Percentiles rank a stretch among this genome's conserved stretches.
Conservation (phyloP, 1,139 yeast genomes). For the Eremothecium sinecaudum region DNA sequence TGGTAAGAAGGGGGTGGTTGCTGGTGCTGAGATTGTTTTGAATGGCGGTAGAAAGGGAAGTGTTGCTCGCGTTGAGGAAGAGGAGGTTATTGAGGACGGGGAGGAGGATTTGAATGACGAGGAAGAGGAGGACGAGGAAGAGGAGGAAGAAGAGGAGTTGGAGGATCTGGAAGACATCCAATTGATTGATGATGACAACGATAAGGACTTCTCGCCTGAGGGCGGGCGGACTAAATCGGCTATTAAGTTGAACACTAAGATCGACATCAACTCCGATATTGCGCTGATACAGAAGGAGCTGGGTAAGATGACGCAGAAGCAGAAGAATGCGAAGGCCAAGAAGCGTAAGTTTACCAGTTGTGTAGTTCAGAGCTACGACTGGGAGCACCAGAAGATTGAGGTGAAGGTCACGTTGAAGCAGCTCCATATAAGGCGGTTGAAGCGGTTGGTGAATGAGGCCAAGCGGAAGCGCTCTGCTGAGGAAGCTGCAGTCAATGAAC, state of each 20-base stretch:
- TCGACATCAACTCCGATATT: slow-evolving; percentile 24
- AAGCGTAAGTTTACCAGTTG: slow-evolving; percentile 30
- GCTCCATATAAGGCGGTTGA: slow-evolving; percentile 26
- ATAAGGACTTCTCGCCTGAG: slow-evolving; percentile 24
- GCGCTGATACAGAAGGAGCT: slow-evolving; percentile 24
- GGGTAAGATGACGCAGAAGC: slow-evolving; percentile 26
- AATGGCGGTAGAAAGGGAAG: slow-evolving; percentile 1
- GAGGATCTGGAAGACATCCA: slow-evolving; percentile 11
- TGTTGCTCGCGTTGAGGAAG: slow-evolving; percentile 13
- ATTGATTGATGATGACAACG: slow-evolving; percentile 20
- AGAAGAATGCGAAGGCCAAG: slow-evolving; percentile 23
- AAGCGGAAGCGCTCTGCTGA: slow-evolving; percentile 21
- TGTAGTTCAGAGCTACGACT: slow-evolving; percentile 21
- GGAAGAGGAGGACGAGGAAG: slow-evolving; percentile 14
- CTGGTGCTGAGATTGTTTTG: slow-evolving; percentile 2
- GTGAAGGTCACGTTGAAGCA: slow-evolving; percentile 29
- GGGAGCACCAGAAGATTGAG: slow-evolving; percentile 16
- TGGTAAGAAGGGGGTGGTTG: slow-evolving; percentile 1
- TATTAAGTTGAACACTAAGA: slow-evolving; percentile 13
- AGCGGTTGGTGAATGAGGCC: slow-evolving; percentile 24
- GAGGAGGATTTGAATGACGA: slow-evolving; percentile 19
- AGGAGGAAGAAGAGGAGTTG: slow-evolving; percentile 11
- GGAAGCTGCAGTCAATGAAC: slow-evolving; percentile 14
- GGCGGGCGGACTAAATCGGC: slow-evolving; percentile 13
- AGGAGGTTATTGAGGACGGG: slow-evolving; percentile 16